Percentiles rank a stretch among this genome's conserved stretches.
Conservation (phyloP, 768 basidiomycete species). For the Cystoderma amianthinum region DNA sequence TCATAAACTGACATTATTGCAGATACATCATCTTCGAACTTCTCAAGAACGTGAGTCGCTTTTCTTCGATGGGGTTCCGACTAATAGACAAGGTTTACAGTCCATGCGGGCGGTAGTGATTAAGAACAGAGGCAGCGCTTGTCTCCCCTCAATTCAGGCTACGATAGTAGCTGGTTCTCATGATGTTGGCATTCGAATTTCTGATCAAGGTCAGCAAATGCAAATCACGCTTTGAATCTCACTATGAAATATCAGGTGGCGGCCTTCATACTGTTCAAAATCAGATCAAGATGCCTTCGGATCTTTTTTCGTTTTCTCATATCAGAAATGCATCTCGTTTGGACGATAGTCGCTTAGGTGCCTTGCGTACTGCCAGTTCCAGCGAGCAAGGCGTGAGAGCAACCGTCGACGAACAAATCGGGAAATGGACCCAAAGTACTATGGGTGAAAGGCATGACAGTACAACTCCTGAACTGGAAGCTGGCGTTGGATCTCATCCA, state of each 20-base stretch:
- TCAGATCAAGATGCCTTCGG: slow-evolving; percentile 54
- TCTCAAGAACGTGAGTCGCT: slow-evolving; percentile 70
- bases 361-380: slow-evolving; percentile 54
- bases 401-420: slow-evolving; percentile 77
- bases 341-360: slow-evolving; percentile 59
- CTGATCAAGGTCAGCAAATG: slow-evolving; percentile 68
- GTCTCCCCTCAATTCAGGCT: slow-evolving; percentile 57
- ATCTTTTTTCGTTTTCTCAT: slow-evolving; percentile 89
- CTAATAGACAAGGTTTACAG: slow-evolving; percentile 28
- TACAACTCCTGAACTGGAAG: slow-evolving; percentile 29
- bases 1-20: too few relatives aligned
- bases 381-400: slow-evolving; percentile 62
- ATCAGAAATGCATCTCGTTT: slow-evolving; percentile 68
- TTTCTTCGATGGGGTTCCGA: neutral
- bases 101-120: slow-evolving; percentile 64
- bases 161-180: slow-evolving; percentile 74
- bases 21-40: slow-evolving; percentile 87
- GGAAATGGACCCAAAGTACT: slow-evolving; percentile 30
- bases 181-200: slow-evolving; percentile 76
- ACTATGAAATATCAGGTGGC: slow-evolving; percentile 43
- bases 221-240: slow-evolving; percentile 1
- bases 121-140: slow-evolving; percentile 34
- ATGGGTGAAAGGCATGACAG: slow-evolving; percentile 11
- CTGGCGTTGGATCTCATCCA: slow-evolving; percentile 45
- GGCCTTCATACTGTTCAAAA: slow-evolving; percentile 49